A percentile compares a stretch with the other conserved stretches of the same genome.
These are phyloP conservation scores for Leccinum truebloodii DNA, from an alignment of 768 basidiomycete genomes.

Conservation along the genomic window DNA sequence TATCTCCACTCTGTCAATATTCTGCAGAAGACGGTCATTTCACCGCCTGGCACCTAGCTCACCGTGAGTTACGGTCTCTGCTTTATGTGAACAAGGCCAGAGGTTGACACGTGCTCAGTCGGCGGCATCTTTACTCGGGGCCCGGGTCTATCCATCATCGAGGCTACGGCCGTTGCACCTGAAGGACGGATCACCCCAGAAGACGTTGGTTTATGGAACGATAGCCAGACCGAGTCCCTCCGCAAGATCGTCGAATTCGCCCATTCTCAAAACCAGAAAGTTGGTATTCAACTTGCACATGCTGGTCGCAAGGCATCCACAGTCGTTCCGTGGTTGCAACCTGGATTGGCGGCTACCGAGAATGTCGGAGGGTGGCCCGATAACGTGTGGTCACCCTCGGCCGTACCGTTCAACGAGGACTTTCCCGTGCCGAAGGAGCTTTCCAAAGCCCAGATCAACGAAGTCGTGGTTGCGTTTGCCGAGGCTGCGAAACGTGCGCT, in stretches of 20 bases:
- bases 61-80: constrained; percentile 26
- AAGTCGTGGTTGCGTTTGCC: constrained; percentile 55
- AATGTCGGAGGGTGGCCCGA: constrained; percentile 52
- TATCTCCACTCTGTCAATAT: constrained; percentile 64
- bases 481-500: constrained; percentile 53
- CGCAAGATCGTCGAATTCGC: constrained; percentile 65
- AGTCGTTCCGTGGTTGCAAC: constrained; percentile 58
- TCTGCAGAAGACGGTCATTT: constrained; percentile 53
- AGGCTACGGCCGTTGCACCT: constrained; percentile 64
- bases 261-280: constrained; percentile 67
- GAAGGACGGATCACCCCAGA: constrained; percentile 68
- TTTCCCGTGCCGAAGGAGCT: constrained; percentile 59
- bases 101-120: constrained; percentile 33
- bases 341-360: constrained; percentile 35
- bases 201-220: constrained; percentile 65
- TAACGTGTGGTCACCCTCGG: constrained; percentile 58
- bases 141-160: constrained; percentile 60
- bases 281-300: constrained; percentile 76
- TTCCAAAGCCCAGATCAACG: constrained; percentile 55
- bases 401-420: constrained; percentile 42
- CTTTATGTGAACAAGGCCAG: neutral
- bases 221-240: constrained; percentile 49
- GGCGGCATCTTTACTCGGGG: constrained; percentile 45
- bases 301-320: constrained; percentile 76
- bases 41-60: constrained; percentile 59